Percentiles rank a stretch among this genome's conserved stretches.
phyloP scores from a whole-genome alignment of 2,329 filamentous ascomycete species.

The Leptodontidium sp. region DNA sequence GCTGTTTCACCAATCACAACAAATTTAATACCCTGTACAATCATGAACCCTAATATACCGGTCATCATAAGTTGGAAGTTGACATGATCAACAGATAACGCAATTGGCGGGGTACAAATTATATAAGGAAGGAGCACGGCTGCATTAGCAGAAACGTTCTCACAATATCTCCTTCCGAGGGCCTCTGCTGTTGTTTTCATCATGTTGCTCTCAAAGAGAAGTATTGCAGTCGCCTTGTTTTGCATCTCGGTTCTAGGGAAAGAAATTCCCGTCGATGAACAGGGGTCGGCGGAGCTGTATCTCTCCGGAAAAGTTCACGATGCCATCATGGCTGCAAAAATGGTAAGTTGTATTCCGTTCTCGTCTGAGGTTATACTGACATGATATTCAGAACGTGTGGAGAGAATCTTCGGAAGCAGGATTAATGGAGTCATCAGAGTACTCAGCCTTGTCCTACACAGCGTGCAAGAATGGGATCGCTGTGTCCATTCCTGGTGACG shows the following conservation, averaged over 20 bases:
- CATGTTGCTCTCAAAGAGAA: background rate
- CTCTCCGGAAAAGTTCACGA: conserved; percentile 13
- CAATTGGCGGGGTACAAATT: background rate
- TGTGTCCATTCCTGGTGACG: conserved; percentile 22
- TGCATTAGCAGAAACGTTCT: background rate
- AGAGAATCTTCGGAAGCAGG: conserved; percentile 1
- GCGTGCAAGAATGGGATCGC: conserved; percentile 24
- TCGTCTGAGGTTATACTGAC: background rate
- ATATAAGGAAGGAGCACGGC: background rate
- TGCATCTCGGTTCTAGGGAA: background rate
- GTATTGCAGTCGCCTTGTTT: background rate
- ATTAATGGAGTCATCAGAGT: conserved; percentile 19
- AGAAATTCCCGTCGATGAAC: conserved; percentile 15
- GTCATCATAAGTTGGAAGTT: background rate
- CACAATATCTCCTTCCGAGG: background rate
- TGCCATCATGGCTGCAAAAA: conserved; percentile 21
- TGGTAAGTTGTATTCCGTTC: background rate
- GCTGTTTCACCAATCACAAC: background rate
- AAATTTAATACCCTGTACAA: background rate
- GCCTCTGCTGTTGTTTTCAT: background rate
- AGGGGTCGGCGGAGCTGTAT: conserved; percentile 9
- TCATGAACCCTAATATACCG: background rate
- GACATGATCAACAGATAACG: background rate
- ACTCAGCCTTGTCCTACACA: background rate
- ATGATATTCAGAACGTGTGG: conserved; percentile 7